phyloP scores from a whole-genome alignment of 2,329 filamentous ascomycete species.

The Ophiosphaerella narmari region DNA sequence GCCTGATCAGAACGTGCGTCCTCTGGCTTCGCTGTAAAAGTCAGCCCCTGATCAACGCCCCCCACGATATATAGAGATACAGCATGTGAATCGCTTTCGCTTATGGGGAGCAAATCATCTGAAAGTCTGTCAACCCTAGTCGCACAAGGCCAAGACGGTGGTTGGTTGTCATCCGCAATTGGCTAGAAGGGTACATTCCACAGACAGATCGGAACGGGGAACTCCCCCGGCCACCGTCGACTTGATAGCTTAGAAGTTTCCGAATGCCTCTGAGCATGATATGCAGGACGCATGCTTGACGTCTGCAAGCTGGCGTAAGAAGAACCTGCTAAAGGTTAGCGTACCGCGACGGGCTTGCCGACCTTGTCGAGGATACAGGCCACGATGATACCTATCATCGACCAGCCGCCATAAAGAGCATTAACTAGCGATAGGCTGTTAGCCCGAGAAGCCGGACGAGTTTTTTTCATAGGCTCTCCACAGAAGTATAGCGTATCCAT shows the following conservation, averaged over 20 bases:
- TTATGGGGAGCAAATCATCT: too few relatives aligned
- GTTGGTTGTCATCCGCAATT: slow-evolving; percentile 30
- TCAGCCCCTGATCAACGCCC: slow-evolving; percentile 14
- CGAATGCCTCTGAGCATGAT: slow-evolving; percentile 37
- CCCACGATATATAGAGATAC: slow-evolving; percentile 7
- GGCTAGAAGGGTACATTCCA: slow-evolving; percentile 36
- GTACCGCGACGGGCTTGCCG: slow-evolving; percentile 27
- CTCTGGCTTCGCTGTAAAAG: slow-evolving; percentile 17
- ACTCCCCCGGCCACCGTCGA: slow-evolving; percentile 15
- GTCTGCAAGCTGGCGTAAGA: slow-evolving; percentile 14
- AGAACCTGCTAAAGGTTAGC: slow-evolving; percentile 12
- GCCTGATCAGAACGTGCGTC: slow-evolving; percentile 3
- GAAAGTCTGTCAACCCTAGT: slow-evolving; percentile 20
- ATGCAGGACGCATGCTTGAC: slow-evolving; percentile 18
- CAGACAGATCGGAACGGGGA: slow-evolving; percentile 12
- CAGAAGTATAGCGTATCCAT: slow-evolving; percentile 5
- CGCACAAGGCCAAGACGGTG: slow-evolving; percentile 22
- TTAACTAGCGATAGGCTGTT: neutral
- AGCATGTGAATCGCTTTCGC: slow-evolving; percentile 19
- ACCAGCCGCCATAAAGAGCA: neutral
- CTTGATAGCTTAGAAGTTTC: slow-evolving; percentile 42
- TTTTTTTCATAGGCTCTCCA: neutral
- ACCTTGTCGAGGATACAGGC: slow-evolving; percentile 1
- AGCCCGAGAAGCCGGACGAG: neutral
- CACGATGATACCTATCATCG: slow-evolving; percentile 1